Percentiles rank a stretch among this genome's conserved stretches.
phyloP scores from a whole-genome alignment of 139 green algal species.

The Mesostigma viride region DNA sequence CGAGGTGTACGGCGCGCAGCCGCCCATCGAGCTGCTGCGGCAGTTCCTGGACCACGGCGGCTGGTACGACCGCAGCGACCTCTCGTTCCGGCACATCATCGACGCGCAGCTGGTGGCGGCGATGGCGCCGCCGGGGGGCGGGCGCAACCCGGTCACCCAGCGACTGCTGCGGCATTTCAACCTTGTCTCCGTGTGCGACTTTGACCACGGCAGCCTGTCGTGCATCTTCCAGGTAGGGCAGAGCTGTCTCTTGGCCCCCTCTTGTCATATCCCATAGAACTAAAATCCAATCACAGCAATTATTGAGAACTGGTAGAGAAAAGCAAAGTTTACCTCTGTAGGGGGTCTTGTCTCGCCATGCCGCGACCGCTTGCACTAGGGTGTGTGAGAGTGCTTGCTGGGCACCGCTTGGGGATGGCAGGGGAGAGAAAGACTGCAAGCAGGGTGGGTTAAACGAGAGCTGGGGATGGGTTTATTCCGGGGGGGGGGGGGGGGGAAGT shows the following conservation, averaged over 20 bases:
- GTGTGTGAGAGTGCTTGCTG: no score
- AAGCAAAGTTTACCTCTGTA: no score
- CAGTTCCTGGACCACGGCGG: constrained; percentile 37
- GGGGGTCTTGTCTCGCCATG: no score
- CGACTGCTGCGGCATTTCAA: constrained; percentile 35
- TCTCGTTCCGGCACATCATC: constrained; percentile 28
- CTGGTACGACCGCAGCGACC: constrained; percentile 32
- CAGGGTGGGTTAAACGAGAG: no score
- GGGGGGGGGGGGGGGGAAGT: no score
- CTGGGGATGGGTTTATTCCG: no score
- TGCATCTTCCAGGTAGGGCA: constrained; percentile 48
- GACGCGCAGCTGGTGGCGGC: constrained; percentile 32
- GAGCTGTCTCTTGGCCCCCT: neutral
- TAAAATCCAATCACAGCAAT: no score
- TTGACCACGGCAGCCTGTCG: constrained; percentile 47
- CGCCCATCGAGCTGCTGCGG: constrained; percentile 38
- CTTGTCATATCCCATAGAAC: neutral
- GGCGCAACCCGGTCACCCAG: constrained; percentile 35
- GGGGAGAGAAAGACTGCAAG: no score
- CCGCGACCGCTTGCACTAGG: no score
- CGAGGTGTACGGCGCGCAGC: constrained; percentile 37
- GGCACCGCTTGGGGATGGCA: no score
- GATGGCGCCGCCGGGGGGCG: constrained; percentile 37
- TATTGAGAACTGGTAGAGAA: no score
- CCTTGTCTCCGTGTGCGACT: constrained; percentile 30